Evolutionary conservation across 257 asterid species (phyloP).

Genomic region (Jacaranda mimosifolia): DNA sequence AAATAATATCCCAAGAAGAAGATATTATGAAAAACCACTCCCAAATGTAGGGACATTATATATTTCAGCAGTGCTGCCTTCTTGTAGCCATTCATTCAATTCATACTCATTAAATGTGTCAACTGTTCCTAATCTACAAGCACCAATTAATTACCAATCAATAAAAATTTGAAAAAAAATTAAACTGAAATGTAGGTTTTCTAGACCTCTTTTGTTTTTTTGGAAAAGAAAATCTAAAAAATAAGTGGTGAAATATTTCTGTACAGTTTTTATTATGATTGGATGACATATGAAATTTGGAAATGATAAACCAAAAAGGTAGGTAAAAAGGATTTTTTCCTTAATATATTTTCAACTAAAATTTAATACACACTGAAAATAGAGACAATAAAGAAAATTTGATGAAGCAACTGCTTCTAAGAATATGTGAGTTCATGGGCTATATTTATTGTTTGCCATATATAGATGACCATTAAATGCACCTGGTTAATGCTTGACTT

Average conservation of each 20-base stretch:
- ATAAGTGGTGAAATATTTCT: too few species aligned
- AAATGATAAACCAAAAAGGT: too few species aligned
- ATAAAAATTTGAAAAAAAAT: not conserved
- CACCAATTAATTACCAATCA: constrained; percentile 30
- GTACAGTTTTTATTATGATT: too few species aligned
- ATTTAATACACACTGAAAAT: too few species aligned
- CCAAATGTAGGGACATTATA: constrained; percentile 49
- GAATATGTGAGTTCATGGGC: not conserved
- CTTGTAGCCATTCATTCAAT: constrained; percentile 40
- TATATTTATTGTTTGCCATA: not conserved
- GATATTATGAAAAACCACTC: constrained; percentile 35
- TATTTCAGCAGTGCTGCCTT: constrained; percentile 39
- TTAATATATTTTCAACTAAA: too few species aligned
- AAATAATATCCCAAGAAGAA: constrained; percentile 27
- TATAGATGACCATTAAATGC: constrained; percentile 3
- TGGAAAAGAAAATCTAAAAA: too few species aligned
- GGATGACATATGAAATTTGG: too few species aligned
- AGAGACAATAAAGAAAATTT: too few species aligned
- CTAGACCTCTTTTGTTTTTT: too few species aligned
- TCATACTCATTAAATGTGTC: constrained; percentile 33
- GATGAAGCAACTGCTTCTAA: too few species aligned
- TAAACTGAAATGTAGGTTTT: too few species aligned
- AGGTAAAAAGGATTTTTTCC: too few species aligned
- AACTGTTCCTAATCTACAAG: constrained; percentile 49
- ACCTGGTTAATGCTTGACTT: constrained; percentile 18